Evolutionary conservation across 805 yeast genomes (phyloP).

Genomic region (Myxozyma sirexii): DNA sequence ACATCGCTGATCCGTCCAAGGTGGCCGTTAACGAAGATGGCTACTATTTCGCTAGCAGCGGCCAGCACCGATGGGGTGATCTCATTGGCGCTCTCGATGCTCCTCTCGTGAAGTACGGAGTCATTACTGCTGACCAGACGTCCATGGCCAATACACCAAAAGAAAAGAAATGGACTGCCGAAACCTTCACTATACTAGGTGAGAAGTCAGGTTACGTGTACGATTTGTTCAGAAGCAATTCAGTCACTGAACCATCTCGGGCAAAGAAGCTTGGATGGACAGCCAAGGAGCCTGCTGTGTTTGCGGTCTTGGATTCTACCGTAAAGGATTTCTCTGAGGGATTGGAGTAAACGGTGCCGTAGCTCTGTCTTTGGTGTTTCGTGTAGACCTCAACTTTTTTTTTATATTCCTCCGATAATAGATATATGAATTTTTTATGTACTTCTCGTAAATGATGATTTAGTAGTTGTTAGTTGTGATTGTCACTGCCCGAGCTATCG

Average conservation of each 20-base stretch:
- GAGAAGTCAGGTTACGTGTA: slow-evolving; percentile 4
- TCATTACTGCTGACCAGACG: slow-evolving; percentile 11
- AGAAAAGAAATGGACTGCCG: not conserved
- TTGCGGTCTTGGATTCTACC: slow-evolving; percentile 32
- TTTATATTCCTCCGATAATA: too few relatives aligned
- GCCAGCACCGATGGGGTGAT: slow-evolving; percentile 43
- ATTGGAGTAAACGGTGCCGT: not conserved
- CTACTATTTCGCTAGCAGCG: slow-evolving; percentile 45
- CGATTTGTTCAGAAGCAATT: slow-evolving; percentile 20
- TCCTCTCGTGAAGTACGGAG: slow-evolving; percentile 32
- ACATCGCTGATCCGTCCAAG: slow-evolving; percentile 35
- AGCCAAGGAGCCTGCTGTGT: slow-evolving; percentile 13
- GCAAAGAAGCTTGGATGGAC: slow-evolving; percentile 28
- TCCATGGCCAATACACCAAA: not conserved
- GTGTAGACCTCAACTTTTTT: too few relatives aligned
- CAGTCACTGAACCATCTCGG: slow-evolving; percentile 22
- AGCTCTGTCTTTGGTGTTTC: not conserved
- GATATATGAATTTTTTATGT: too few relatives aligned
- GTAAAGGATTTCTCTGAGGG: slow-evolving; percentile 13
- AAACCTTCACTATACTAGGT: slow-evolving; percentile 1
- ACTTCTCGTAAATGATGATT: too few relatives aligned
- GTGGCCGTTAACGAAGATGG: slow-evolving; percentile 44
- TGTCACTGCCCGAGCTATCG: too few relatives aligned
- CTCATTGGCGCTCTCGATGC: slow-evolving; percentile 38
- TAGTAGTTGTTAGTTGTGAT: too few relatives aligned